Percentiles rank a stretch among this genome's conserved stretches.
Conservation (phyloP, 2,329 filamentous ascomycete genomes). For the Seiridium cupressi region DNA sequence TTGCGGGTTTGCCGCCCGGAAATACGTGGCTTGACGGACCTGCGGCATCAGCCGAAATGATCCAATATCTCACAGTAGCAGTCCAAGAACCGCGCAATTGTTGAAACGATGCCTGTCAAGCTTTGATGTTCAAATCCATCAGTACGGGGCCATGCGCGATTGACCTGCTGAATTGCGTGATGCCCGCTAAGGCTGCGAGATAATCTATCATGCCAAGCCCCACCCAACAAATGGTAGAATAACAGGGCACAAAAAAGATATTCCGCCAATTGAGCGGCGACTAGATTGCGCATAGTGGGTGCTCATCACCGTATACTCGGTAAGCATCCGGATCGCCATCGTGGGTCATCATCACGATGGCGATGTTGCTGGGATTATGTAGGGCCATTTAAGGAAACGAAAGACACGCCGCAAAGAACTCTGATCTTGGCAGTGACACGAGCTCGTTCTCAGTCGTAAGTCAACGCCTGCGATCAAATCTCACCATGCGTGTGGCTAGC, state of each 20-base stretch:
- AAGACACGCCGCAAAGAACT: neutral
- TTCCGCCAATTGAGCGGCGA: constrained; percentile 2
- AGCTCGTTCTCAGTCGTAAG: neutral
- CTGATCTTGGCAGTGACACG: neutral
- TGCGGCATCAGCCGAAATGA: no score
- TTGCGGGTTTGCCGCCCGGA: no score
- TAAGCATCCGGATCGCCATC: neutral
- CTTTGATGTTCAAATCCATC: no score
- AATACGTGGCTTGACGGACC: no score
- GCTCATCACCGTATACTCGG: neutral
- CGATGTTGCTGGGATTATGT: neutral
- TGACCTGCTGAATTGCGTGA: neutral
- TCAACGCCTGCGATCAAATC: neutral
- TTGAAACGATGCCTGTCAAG: no score
- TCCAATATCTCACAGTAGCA: no score
- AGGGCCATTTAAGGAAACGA: neutral
- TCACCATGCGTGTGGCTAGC: neutral
- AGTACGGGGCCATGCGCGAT: neutral
- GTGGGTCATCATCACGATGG: neutral
- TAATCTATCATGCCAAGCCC: neutral
- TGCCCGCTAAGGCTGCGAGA: neutral
- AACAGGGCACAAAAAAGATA: neutral
- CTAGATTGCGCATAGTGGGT: neutral
- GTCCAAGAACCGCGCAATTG: no score
- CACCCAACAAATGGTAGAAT: neutral